Conservation (phyloP, 257 asterid species). For the Orobanche coerulescens region DNA sequence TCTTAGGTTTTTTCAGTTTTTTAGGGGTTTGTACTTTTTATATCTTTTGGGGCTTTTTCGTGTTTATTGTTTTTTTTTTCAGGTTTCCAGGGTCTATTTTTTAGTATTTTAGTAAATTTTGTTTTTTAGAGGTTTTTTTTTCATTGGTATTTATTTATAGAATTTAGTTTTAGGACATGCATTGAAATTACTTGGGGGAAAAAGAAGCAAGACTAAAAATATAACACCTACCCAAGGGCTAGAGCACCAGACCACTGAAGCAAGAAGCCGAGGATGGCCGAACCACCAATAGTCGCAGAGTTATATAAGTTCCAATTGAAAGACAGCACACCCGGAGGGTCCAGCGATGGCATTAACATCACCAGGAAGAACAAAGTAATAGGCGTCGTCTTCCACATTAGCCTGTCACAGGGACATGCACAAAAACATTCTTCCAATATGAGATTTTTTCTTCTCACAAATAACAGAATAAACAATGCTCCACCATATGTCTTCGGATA, state of each 20-base stretch:
- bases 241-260: conserved; percentile 99
- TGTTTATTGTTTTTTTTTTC: too few species aligned
- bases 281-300: conserved; percentile 52
- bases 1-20: too few species aligned
- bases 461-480: neutral
- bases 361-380: conserved; percentile 83
- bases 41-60: too few species aligned
- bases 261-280: conserved; percentile 92
- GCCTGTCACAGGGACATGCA: conserved; percentile 36
- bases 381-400: conserved; percentile 99
- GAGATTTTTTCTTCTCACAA: neutral
- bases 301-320: conserved; percentile 61
- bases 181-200: neutral
- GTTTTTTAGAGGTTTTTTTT: too few species aligned
- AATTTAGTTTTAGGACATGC: too few species aligned
- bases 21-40: too few species aligned
- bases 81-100: too few species aligned
- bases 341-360: conserved; percentile 85
- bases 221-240: conserved; percentile 75
- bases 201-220: neutral
- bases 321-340: conserved; percentile 89
- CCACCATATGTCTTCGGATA: neutral
- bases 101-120: too few species aligned
- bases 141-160: too few species aligned
- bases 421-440: neutral